Base-by-base conservation (phyloP, 1,284 basidiomycete species). In the Neonothopanus nambi region DNA sequence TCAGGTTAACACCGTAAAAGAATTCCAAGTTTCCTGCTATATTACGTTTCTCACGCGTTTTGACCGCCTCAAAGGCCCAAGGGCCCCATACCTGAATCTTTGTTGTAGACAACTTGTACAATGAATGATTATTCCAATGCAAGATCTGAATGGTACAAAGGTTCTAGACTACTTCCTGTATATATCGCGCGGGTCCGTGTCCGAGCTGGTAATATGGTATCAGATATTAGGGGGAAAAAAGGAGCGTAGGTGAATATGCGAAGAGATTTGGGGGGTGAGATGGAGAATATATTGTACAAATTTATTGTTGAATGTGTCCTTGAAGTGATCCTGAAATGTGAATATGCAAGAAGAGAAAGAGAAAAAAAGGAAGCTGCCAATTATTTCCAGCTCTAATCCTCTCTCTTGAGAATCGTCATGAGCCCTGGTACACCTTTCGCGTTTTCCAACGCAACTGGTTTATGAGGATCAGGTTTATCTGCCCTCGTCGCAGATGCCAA, bases 371-470 rank as follows among this genome's bases (percentile, higher is more conserved):
- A 18, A 13, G 11, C 40, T 6, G 3, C 20, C 20, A 21, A 17
- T 21, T 42, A 26, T 21, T n/a, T n/a, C n/a, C n/a, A n/a, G 41
- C 57, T 48, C 54, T 9, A 33, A 33, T 70, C 70, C 62, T 69
- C 74, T 46, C 81, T 73, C 44, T 69, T 71, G 21, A 79, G 44
- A 60, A 85, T 76, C 26, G 81, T 84, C 84, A 86, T 86, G 15
- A 85, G 70, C n/a, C 84, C 84, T 2, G 81, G 80, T 4, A 85
- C 71, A 51, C 75, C 39, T 53, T 67, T 72, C 28, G 74, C 77
- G 55, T 74, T 70, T 47, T 82, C 78, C 47, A 84, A 59, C 3
- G 78, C 78, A 8, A 85, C 76, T 3, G 83, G 83, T 46, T 70
- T 71, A 59, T 72, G 74, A 13, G 80, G 76, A 62, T 83, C 80